These are phyloP conservation scores for Fusarium sacchari DNA, from an alignment of 2,329 filamentous ascomycete genomes.

Conservation along the genomic window DNA sequence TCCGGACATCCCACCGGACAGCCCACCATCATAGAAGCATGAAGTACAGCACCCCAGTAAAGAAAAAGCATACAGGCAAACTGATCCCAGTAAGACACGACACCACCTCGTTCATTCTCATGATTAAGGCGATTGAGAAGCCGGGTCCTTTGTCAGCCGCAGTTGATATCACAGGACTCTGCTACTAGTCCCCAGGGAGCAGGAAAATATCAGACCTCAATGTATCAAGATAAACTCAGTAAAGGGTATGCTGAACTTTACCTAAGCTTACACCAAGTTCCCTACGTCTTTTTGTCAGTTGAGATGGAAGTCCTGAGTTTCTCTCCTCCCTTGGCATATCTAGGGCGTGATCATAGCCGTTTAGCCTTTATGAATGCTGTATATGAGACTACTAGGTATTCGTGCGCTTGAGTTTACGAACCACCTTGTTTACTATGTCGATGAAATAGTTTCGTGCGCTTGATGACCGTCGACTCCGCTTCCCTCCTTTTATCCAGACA, in stretches of 20 bases:
- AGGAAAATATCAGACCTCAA: too few species aligned
- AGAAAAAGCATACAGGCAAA: background rate
- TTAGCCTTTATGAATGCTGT: background rate
- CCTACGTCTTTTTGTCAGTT: too few species aligned
- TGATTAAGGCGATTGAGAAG: background rate
- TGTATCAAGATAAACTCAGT: too few species aligned
- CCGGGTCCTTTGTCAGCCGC: background rate
- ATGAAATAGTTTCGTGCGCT: background rate
- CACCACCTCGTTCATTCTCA: background rate
- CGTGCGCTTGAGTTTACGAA: background rate
- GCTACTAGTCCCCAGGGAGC: background rate
- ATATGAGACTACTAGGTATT: background rate
- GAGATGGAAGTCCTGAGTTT: too few species aligned
- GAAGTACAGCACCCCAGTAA: background rate
- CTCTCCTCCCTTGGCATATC: too few species aligned
- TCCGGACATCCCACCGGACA: background rate
- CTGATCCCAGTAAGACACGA: rapidly evolving
- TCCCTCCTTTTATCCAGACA: background rate
- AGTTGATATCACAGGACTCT: background rate
- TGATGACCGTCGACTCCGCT: background rate
- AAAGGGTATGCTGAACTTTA: too few species aligned
- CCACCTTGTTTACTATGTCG: background rate
- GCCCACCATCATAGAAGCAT: background rate
- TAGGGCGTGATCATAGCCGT: background rate
- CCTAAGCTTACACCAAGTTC: too few species aligned